Evolutionary conservation across 202 grass and related monocot genomes (phyloP), one percentile per base, ranked within the genome.

Genomic region (Elaeis oleifera): DNA sequence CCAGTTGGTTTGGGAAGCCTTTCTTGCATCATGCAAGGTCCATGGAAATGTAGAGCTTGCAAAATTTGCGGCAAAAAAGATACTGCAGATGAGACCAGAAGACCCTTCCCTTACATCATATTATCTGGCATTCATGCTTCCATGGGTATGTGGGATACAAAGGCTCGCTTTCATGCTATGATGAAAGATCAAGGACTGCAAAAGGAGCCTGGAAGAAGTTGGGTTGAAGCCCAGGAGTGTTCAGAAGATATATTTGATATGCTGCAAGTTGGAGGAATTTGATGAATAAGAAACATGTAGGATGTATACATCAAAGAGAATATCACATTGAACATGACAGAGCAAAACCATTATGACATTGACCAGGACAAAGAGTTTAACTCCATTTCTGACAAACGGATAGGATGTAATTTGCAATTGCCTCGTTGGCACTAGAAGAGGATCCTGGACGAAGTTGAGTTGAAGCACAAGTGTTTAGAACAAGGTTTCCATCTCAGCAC

Each of bases 61-160:
- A 58, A 86, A 79, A 56, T 21, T 78, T 24, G 76, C 73, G 31
- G 87, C 87, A 54, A 80, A 80, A 73, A 86, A 86, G 23, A 80
- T 90, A 68, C 64, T 83, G 55, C 65, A 86, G 60, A 83, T 86
- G 39, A 69, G 62, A 50, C 83, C 83, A 51, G 73, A 78, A 23
- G 79, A 90, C 62, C 77, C 83, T 86, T 86, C 83, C 73, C 87
- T 4, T 90, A 86, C 59, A 78, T 90, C 54, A 62, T 49, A 59
- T 72, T 90, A 70, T 86, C 87, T 21, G 75, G 50, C 49, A 75
- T 90, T 48, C 74, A 90, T 78, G 87, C 87, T 83, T 90, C 79
- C 15, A 23, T 78, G 72, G 73, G 73, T 60, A 83, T 80, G 87
- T 90, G 83, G 83, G 83, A 90, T 49, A 60, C 73, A 53, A 90